Evolutionary conservation across 2,329 filamentous ascomycete species (phyloP).

Genomic region (Aspergillus brunneoviolaceus): DNA sequence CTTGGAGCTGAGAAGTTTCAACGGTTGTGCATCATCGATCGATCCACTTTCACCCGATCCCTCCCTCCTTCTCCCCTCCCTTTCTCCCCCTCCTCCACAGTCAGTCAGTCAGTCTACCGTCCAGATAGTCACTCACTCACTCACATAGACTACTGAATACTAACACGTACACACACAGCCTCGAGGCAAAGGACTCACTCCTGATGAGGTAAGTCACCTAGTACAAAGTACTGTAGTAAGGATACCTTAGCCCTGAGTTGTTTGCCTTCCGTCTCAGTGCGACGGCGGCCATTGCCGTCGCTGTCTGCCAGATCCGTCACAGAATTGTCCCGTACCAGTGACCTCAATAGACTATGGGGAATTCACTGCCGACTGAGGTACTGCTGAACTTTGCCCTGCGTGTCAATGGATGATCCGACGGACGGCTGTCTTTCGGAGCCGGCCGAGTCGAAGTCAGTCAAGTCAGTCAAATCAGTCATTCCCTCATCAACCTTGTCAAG

Average conservation of each 20-base stretch:
- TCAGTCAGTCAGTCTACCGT: no score
- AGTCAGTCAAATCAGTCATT: background rate
- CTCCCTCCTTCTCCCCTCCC: background rate
- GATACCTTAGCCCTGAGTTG: background rate
- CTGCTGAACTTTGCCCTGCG: conserved; percentile 7
- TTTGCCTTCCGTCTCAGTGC: background rate
- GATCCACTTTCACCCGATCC: conserved; percentile 8
- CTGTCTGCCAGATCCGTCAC: background rate
- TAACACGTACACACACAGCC: no score
- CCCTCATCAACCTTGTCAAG: no score
- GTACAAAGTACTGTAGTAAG: no score
- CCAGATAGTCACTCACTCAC: no score
- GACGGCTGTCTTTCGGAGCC: conserved; percentile 19
- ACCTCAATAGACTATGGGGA: background rate
- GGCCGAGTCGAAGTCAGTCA: conserved; percentile 15
- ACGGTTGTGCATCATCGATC: conserved; percentile 18
- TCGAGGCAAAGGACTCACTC: background rate
- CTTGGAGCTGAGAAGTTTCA: conserved; percentile 5
- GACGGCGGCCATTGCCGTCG: background rate
- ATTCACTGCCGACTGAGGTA: background rate
- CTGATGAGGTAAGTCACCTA: background rate
- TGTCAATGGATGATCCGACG: conserved; percentile 7
- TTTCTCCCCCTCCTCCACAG: conserved; percentile 4
- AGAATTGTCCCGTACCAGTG: background rate
- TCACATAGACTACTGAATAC: no score